Evolutionary conservation across 2,329 filamentous ascomycete species (phyloP).

Genomic region (Colletotrichum musae): DNA sequence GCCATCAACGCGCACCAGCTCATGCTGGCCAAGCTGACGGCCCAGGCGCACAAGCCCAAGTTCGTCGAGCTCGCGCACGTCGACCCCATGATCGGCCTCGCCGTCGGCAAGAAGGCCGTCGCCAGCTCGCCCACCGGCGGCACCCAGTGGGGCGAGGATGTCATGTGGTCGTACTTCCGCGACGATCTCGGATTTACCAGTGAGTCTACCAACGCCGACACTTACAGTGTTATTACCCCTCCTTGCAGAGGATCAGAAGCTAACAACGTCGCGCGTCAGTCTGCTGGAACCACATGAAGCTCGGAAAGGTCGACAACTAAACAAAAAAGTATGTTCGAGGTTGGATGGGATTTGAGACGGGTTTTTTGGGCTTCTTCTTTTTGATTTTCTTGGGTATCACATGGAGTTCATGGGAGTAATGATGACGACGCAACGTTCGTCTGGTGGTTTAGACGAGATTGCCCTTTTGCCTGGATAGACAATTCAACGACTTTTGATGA

Average conservation of each 20-base stretch:
- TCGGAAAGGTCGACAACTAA: constrained; percentile 48
- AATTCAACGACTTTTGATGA: constrained; percentile 23
- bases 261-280: constrained; percentile 55
- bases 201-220: constrained; percentile 55
- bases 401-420: constrained; percentile 35
- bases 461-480: constrained; percentile 5
- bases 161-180: constrained; percentile 75
- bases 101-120: constrained; percentile 78
- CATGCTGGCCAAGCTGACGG: constrained; percentile 62
- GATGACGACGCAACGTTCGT: constrained; percentile 16
- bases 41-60: constrained; percentile 53
- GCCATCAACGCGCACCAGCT: constrained; percentile 78
- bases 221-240: too few relatives aligned
- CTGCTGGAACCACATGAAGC: constrained; percentile 68
- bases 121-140: constrained; percentile 72
- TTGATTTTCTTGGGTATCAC: background rate
- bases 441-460: constrained; percentile 21
- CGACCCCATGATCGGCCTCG: constrained; percentile 78
- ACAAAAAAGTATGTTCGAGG: too few relatives aligned
- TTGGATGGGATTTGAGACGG: too few relatives aligned
- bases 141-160: constrained; percentile 72
- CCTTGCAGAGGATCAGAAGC: background rate
- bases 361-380: background rate
- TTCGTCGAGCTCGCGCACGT: constrained; percentile 67
- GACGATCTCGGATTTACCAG: constrained; percentile 77